Percentiles rank a stretch among this genome's conserved stretches.
These are phyloP conservation scores for Termitomyces sp. DNA, from an alignment of 768 basidiomycete species.

Conservation along the genomic window DNA sequence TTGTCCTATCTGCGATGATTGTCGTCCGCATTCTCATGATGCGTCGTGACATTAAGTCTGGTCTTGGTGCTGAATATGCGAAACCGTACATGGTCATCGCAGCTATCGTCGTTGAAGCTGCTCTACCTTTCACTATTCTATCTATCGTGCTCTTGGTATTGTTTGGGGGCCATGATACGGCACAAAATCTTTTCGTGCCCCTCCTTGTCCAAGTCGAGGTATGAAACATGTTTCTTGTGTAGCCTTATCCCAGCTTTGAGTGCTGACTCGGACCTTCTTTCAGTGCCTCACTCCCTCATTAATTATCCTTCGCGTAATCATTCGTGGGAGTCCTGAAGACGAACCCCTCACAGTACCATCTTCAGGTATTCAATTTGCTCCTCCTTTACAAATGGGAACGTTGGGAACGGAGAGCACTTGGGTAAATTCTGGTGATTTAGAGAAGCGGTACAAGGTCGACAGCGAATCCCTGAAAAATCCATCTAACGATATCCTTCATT, in stretches of 20 bases:
- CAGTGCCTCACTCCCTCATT: conserved; percentile 12
- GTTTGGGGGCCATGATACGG: conserved; percentile 20
- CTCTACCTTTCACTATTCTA: conserved; percentile 33
- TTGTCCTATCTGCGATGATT: conserved; percentile 29
- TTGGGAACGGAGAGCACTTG: conserved; percentile 1
- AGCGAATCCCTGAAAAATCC: background rate
- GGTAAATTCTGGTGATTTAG: background rate
- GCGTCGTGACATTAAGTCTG: conserved; percentile 20
- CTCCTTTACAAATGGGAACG: background rate
- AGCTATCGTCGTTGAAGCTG: conserved; percentile 33
- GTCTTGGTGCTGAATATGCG: conserved; percentile 26
- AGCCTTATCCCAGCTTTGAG: no score
- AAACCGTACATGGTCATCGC: conserved; percentile 29
- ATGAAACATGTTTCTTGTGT: background rate
- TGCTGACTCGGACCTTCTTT: background rate
- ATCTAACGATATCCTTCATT: background rate
- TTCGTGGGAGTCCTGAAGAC: background rate
- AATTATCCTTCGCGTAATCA: conserved; percentile 12
- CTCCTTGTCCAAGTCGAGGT: conserved; percentile 22
- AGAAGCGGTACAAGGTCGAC: background rate
- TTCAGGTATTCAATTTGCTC: conserved; percentile 2
- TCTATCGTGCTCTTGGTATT: conserved; percentile 27
- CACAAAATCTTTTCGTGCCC: conserved; percentile 24
- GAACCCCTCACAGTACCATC: background rate
- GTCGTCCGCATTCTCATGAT: conserved; percentile 30